Evolutionary conservation across 73 alveolate species (phyloP).

Genomic region (Uronychia binucleata): DNA sequence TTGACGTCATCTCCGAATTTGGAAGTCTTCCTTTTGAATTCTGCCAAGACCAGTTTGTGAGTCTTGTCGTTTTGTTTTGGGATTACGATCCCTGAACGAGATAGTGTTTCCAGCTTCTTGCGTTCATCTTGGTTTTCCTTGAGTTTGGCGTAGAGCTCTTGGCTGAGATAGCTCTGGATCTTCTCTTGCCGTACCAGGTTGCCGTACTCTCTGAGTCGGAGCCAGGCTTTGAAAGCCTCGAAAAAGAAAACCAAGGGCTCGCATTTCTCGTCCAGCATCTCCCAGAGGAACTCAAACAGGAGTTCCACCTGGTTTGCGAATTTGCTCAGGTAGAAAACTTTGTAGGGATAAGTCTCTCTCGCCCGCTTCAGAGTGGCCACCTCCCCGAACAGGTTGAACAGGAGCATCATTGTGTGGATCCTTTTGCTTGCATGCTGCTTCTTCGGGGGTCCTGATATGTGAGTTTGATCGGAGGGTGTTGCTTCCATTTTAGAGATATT

Average conservation of each 20-base stretch:
- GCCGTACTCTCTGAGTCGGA: constrained; percentile 6
- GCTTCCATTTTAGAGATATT: not conserved
- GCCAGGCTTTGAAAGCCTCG: constrained; percentile 7
- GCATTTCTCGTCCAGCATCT: constrained; percentile 1
- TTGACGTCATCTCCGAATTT: not conserved
- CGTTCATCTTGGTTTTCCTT: constrained; percentile 10
- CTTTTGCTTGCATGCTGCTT: not conserved
- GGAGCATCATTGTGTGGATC: not conserved
- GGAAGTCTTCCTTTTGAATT: not conserved
- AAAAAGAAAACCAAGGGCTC: constrained; percentile 22
- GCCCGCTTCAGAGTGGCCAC: not conserved
- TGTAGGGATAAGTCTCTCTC: not conserved
- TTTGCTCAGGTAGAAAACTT: not conserved
- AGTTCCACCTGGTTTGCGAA: constrained; percentile 16
- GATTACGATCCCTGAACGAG: not conserved
- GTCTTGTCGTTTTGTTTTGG: constrained; percentile 23
- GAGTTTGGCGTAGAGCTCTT: constrained; percentile 7
- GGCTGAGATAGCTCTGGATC: not conserved
- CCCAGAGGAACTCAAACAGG: constrained; percentile 10
- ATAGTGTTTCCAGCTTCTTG: constrained; percentile 2
- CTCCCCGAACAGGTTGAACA: not conserved
- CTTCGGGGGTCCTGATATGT: no score
- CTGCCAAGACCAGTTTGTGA: not conserved
- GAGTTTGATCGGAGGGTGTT: no score
- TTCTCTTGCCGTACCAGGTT: constrained; percentile 13